These are phyloP conservation scores for Talaromyces ruber DNA, from an alignment of 495 filamentous ascomycete genomes.

Conservation along the genomic window DNA sequence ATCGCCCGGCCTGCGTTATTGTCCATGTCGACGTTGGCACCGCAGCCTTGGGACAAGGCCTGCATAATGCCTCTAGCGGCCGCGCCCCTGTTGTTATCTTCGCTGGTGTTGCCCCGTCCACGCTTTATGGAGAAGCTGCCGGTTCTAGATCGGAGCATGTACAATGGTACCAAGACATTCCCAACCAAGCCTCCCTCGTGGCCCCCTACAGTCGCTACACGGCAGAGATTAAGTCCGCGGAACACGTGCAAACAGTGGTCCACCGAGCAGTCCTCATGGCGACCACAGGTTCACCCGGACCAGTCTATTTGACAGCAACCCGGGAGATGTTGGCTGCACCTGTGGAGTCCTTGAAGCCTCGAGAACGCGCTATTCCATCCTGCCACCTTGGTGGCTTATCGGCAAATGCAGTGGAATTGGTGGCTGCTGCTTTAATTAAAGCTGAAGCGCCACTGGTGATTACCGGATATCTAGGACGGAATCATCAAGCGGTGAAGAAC, in stretches of 20 bases:
- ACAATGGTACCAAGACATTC: constrained; percentile 22
- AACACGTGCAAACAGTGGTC: constrained; percentile 16
- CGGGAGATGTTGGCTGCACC: constrained; percentile 19
- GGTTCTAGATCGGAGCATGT: constrained; percentile 19
- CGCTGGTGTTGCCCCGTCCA: constrained; percentile 16
- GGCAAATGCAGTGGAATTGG: constrained; percentile 9
- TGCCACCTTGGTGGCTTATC: constrained; percentile 11
- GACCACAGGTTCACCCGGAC: constrained; percentile 17
- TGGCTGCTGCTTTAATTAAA: constrained; percentile 11
- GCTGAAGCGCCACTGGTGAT: constrained; percentile 17
- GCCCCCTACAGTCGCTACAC: constrained; percentile 17
- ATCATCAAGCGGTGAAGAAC: constrained; percentile 13
- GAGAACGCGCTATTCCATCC: constrained; percentile 8
- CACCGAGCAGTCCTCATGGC: constrained; percentile 20
- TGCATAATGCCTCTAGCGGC: constrained; percentile 21
- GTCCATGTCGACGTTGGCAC: constrained; percentile 23
- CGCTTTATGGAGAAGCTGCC: constrained; percentile 14
- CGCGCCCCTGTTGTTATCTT: constrained; percentile 20
- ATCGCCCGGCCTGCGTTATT: constrained; percentile 15
- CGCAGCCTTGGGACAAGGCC: constrained; percentile 15
- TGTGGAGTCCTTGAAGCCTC: constrained; percentile 6
- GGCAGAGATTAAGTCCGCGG: constrained; percentile 16
- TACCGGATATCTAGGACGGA: constrained; percentile 18
- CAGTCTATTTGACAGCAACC: constrained; percentile 21
- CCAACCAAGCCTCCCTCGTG: constrained; percentile 16